A percentile compares a stretch with the other conserved stretches of the same genome.
These are phyloP conservation scores for Plasmodium berghei DNA, from an alignment of 169 alveolate genomes.

Conservation along the genomic window DNA sequence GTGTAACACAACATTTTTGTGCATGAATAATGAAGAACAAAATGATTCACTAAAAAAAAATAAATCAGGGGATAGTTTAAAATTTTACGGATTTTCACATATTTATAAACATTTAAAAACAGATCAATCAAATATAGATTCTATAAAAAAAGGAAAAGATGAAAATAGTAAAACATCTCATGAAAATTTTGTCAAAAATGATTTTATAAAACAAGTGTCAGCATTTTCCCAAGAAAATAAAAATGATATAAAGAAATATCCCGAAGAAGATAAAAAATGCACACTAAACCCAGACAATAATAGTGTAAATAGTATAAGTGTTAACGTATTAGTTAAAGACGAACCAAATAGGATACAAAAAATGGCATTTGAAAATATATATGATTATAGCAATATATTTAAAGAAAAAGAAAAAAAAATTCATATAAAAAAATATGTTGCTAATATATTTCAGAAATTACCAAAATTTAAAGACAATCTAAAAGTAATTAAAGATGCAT, in stretches of 20 bases:
- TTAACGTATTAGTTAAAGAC: constrained; percentile 48
- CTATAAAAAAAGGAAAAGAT: neutral
- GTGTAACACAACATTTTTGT: constrained; percentile 15
- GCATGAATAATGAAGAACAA: constrained; percentile 10
- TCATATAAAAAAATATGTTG: constrained; percentile 43
- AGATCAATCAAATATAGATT: neutral
- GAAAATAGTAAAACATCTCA: neutral
- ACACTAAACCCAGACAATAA: constrained; percentile 13
- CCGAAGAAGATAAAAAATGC: neutral
- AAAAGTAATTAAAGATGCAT: constrained; percentile 69
- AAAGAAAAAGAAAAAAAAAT: constrained; percentile 61
- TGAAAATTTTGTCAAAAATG: neutral
- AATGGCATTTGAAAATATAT: constrained; percentile 38
- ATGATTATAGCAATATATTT: constrained; percentile 56
- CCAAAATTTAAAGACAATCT: constrained; percentile 66
- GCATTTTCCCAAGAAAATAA: neutral
- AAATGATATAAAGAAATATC: neutral
- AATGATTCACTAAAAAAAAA: constrained; percentile 8
- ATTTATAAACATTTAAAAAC: constrained; percentile 45
- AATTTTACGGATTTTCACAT: constrained; percentile 50
- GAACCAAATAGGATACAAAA: constrained; percentile 71
- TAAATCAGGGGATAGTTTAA: constrained; percentile 32
- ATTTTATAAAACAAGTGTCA: neutral
- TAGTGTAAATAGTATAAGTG: constrained; percentile 8
- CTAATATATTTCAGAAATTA: constrained; percentile 47